phyloP scores from a whole-genome alignment of 176 grass and related monocot species.

The Rhipidocladum racemiflorum region DNA sequence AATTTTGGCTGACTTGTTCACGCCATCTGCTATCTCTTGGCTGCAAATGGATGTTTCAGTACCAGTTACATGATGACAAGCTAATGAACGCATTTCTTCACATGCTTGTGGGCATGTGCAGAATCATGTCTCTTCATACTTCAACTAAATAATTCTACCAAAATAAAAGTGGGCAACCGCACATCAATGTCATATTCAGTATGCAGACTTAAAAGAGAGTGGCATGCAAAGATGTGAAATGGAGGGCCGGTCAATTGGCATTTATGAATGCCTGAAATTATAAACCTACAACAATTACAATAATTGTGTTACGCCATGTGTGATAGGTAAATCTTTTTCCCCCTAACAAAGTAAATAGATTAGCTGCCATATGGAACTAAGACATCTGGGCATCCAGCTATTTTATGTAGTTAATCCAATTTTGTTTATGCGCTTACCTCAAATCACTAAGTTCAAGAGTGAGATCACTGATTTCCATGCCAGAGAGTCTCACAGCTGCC shows the following conservation, averaged over 20 bases:
- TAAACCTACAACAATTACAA: not conserved
- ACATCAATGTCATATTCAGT: conserved; percentile 4
- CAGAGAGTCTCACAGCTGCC: conserved; percentile 63
- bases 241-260: not conserved
- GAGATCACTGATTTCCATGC: conserved; percentile 87
- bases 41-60: conserved; percentile 41
- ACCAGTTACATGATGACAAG: not conserved
- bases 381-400: not conserved
- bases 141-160: not conserved
- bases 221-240: not conserved
- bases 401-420: not conserved
- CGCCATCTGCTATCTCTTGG: conserved; percentile 59
- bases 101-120: not conserved
- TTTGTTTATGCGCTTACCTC: conserved; percentile 42
- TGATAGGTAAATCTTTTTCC: not conserved
- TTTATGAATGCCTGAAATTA: not conserved
- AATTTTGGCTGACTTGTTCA: conserved; percentile 71
- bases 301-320: not conserved
- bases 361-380: not conserved
- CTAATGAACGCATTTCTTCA: not conserved
- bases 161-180: not conserved
- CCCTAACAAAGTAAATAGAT: not conserved
- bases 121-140: not conserved
- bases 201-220: not conserved
- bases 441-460: conserved; percentile 82